Evolutionary conservation across 148 eudicot species (phyloP).

Genomic region (Arctostaphylos glauca): DNA sequence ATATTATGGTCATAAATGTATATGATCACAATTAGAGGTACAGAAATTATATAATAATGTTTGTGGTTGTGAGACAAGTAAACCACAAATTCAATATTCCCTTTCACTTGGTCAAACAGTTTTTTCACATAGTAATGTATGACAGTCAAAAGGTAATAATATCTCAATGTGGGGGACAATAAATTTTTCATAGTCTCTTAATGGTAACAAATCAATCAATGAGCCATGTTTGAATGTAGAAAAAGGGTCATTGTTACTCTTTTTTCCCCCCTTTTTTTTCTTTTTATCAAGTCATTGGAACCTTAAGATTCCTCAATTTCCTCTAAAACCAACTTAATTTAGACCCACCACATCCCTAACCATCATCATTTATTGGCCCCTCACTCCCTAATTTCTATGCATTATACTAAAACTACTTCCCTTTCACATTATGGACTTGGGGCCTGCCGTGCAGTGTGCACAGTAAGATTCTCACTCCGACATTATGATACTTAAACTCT

Average conservation of each 20-base stretch:
- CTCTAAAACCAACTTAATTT: not conserved
- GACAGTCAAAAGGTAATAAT: not conserved
- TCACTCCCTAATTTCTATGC: not conserved
- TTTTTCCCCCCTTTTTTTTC: no score
- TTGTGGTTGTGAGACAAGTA: not conserved
- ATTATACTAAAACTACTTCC: no score
- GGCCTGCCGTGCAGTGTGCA: no score
- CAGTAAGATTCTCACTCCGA: no score
- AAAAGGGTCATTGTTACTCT: not conserved
- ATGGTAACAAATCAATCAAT: not conserved
- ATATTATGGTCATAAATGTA: no score
- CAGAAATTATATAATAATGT: not conserved
- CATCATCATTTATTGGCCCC: not conserved
- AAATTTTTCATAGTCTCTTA: not conserved
- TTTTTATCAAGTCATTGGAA: not conserved
- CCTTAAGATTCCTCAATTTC: not conserved
- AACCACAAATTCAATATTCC: not conserved
- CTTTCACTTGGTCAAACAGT: not conserved
- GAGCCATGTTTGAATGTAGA: slow-evolving; percentile 1
- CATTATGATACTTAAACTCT: not conserved
- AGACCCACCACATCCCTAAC: not conserved
- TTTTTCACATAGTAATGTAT: not conserved
- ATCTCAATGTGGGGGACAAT: not conserved
- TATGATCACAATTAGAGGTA: no score
- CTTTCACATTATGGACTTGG: not conserved